Conservation (phyloP, 371 early-diverging fungal genomes). For the Rhizopus arrhizus region DNA sequence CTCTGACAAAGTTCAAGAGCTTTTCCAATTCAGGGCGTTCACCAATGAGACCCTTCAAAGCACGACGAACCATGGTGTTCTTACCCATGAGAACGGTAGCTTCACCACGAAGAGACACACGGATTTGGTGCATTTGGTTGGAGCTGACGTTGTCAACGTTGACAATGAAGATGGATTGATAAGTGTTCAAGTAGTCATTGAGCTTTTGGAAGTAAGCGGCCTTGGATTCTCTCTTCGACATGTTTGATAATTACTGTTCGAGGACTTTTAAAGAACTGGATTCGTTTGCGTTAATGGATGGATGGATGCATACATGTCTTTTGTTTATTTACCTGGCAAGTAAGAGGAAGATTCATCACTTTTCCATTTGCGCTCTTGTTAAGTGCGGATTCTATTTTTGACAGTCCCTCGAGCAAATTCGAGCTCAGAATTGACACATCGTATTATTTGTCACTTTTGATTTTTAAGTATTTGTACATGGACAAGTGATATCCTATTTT, state of each 20-base stretch:
- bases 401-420: too few species aligned
- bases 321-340: constrained; percentile 25
- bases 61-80: constrained; percentile 99
- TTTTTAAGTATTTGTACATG: too few species aligned
- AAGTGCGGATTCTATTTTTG: neutral
- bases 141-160: constrained; percentile 99
- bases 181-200: constrained; percentile 71
- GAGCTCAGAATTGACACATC: too few species aligned
- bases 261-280: constrained; percentile 52
- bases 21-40: constrained; percentile 90
- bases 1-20: constrained; percentile 83
- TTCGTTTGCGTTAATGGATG: constrained; percentile 12
- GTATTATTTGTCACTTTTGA: too few species aligned
- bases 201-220: constrained; percentile 62
- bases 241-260: constrained; percentile 52
- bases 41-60: constrained; percentile 77
- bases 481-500: too few species aligned
- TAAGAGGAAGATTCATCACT: constrained; percentile 23
- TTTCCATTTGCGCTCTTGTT: neutral
- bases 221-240: constrained; percentile 62
- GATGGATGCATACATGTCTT: constrained; percentile 17
- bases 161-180: constrained; percentile 96
- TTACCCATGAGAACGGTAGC: constrained; percentile 99
- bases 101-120: constrained; percentile 89
- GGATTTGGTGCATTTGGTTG: constrained; percentile 99